These are phyloP conservation scores for Coemansia asiatica DNA, from an alignment of 192 early-diverging fungal species.

Conservation along the genomic window DNA sequence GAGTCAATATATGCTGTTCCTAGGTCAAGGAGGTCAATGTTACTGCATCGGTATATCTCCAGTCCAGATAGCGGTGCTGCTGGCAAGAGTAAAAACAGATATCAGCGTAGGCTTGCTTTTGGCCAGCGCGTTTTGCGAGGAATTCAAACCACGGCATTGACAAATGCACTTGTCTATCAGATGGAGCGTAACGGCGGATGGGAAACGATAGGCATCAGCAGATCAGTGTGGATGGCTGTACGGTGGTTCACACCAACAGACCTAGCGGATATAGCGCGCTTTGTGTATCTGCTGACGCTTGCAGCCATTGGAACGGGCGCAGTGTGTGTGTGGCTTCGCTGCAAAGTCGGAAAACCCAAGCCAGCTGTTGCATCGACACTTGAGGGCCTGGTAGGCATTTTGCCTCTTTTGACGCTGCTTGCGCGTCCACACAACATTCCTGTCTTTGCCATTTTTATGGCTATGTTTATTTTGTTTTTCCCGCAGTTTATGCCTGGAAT, in stretches of 20 bases:
- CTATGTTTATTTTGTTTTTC: slow-evolving; percentile 54
- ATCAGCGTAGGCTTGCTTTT: neutral
- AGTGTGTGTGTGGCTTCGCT: slow-evolving; percentile 9
- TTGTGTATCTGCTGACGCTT: slow-evolving; percentile 18
- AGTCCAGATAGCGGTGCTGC: neutral
- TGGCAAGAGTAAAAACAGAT: neutral
- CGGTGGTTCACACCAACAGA: slow-evolving; percentile 26
- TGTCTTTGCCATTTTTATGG: slow-evolving; percentile 58
- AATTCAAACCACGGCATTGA: slow-evolving; percentile 16
- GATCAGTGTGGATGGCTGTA: slow-evolving; percentile 7
- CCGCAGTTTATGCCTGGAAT: slow-evolving; percentile 19
- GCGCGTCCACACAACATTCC: slow-evolving; percentile 63
- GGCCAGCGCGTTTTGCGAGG: slow-evolving; percentile 22
- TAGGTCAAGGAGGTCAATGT: neutral
- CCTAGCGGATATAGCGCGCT: slow-evolving; percentile 18
- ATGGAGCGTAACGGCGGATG: slow-evolving; percentile 40
- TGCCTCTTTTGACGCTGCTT: slow-evolving; percentile 65
- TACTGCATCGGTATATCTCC: neutral
- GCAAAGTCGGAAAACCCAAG: slow-evolving; percentile 5
- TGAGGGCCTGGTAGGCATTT: slow-evolving; percentile 48
- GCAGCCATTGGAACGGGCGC: neutral
- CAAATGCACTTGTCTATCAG: slow-evolving; percentile 39
- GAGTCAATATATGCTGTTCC: neutral
- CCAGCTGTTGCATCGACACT: slow-evolving; percentile 13
- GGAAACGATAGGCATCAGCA: slow-evolving; percentile 17